Evolutionary conservation across 2,329 filamentous ascomycete species (phyloP), one percentile per base, ranked within the genome.

Genomic region (Trichoderma sp.): DNA sequence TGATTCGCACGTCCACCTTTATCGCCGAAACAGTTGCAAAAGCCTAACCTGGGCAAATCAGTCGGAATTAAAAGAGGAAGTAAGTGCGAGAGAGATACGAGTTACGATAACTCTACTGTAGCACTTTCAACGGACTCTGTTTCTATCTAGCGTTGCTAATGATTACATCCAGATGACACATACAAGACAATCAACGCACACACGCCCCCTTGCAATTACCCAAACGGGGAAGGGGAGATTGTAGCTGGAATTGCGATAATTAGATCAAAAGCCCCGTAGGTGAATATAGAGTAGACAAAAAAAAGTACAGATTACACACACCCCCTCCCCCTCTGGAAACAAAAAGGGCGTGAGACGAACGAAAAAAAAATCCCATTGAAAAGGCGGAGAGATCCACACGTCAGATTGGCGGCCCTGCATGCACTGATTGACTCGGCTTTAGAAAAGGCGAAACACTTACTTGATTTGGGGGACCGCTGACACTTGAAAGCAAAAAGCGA

Each of bases 401-500:
- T 75, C 72, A 75, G 64, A 75, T 75, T 75, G 62, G 33, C 60
- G 64, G 65, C 53, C 27, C 72, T 68, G 72, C 53, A 63, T 38
- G 72, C 59, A 73, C 27, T 65, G 68, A 63, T 50, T 38, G 50
- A 41, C 33, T n/a, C 33, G 7, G 27, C 24, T 63, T 63, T 12
- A 35, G 59, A 14, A n/a, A 31, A 60, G 21, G 24, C 35, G 67
- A 38, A 33, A 18, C 68, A 14, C 59, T 72, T 50, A 29, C 56
- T 64, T 4, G 14, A 29, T 72, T 72, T 45, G 29, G 59, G 68
- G 6, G 35, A 38, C 41, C 12, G 65, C 29, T 24, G 16, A 33
- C 14, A 38, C 3, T 35, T n/a, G 16, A 14, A 11, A 29, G 24
- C 35, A 45, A 24, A 14, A 18, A 21, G 18, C 31, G 33, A 11